Base-by-base conservation (phyloP, 805 yeast species). In the Starmerella etchellsii region DNA sequence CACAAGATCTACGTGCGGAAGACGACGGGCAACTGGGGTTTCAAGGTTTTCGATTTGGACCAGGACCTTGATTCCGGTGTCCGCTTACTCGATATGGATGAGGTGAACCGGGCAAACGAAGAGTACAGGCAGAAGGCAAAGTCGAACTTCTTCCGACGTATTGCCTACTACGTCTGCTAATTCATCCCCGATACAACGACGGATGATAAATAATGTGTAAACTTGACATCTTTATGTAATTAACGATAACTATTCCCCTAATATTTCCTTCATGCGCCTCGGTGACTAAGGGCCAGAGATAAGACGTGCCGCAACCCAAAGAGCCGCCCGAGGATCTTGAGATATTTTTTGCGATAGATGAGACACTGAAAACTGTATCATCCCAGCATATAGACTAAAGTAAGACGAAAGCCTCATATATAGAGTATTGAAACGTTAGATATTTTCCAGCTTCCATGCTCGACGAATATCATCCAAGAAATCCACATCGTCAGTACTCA, bases 1-100 rank as follows among this genome's bases (percentile, higher is more conserved):
- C 77, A 72, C 59, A 76, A 74, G 62, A 33, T 72, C 16, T 47
- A 44, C 64, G 70, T 23, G 26, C 38, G 34, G 33, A 34, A 29
- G 20, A 42, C 46, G 37, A 42, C 40, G 27, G 50, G 54, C 18
- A 36, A 31, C 28, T 29, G 42, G 37, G 41, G 43, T 4, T 40
- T 40, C 20, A n/a, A 13, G 16, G n/a, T 10, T n/a, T 30, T 40
- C 7, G 40, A 34, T 29, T 22, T 35, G 35, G 46, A 50, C 14
- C 21, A 47, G 6, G 53, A 49, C 34, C 34, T 50, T 14, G 36
- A 37, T 31, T 38, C 42, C 1, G 54, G 52, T 7, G 48, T 44
- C 2, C 43, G 49, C 4, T 19, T 45, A 1, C 30, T 37, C 6
- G 46, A 42, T 22, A 38, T 36, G 25, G 53, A 44, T 14, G 37